Evolutionary conservation across 129 eudicot genomes (phyloP), one percentile per base, ranked within the genome.

Genomic region (Lonicera japonica): DNA sequence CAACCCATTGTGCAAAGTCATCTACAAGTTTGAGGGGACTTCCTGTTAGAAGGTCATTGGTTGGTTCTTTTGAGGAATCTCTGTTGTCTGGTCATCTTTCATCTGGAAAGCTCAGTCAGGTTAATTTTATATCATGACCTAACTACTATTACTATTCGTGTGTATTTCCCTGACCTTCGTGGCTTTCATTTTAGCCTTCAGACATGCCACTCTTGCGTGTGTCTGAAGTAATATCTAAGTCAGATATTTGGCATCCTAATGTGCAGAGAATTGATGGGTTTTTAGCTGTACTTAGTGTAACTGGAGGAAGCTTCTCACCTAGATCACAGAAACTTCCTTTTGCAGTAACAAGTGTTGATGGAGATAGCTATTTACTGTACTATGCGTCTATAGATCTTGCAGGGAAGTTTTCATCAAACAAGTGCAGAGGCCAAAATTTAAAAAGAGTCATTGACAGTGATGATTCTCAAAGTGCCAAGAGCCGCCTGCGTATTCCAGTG

Each of bases 11-110:
- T 11, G 54, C 16, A 56, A 74, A 54, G 58, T 21, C 60, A 23
- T 61, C 58, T n/a, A 75, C 76, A 50, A 81, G 54, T 61, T 63
- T 64, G 17, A 76, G 79, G 66, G 82, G 73, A 54, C 74, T 68
- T 50, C 58, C 87, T 58, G 87, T 80, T 58, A 77, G 95, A 64
- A 85, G 88, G 78, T 80, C 97, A 21, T 69, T 89, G 78, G 90
- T 89, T 56, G 97, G 97, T 23, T 89, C 97, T 16, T 89, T 89
- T 72, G 97, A 89, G 79, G 97, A 89, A 73, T 89, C 95, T 29
- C 78, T 89, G 57, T 63, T 89, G 76, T 85, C 97, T 57, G 97
- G 97, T 39, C 79, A 86, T 19, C 79, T 89, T 36, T 65, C 89
- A 50, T 80, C 73, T 61, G 87, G 87, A 69, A 85, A 77, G 38